phyloP scores from a whole-genome alignment of 768 basidiomycete species.

The Russula griseocarnosa region DNA sequence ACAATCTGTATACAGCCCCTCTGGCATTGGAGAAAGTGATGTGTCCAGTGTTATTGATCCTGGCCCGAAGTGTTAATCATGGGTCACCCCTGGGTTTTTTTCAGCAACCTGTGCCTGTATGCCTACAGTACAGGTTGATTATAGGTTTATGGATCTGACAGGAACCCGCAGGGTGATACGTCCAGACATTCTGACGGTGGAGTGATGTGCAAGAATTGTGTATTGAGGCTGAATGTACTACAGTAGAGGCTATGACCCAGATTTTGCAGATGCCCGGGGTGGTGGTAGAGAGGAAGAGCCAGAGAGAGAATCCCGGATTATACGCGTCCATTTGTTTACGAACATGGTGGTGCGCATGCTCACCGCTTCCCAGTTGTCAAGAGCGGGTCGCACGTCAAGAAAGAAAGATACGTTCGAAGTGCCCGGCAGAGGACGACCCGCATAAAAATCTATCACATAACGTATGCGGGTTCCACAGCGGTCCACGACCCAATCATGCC shows the following conservation, averaged over 20 bases:
- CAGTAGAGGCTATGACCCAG: constrained; percentile 6
- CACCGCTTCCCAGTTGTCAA: constrained; percentile 93
- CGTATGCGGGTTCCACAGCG: constrained; percentile 85
- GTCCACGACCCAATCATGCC: constrained; percentile 96
- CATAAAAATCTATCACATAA: constrained; percentile 98
- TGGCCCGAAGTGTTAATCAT: too few species aligned
- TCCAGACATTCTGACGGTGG: too few species aligned
- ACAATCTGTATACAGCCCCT: too few species aligned
- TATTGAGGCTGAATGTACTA: too few species aligned
- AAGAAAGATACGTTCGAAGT: constrained; percentile 74
- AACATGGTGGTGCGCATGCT: constrained; percentile 70
- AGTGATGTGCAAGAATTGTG: too few species aligned
- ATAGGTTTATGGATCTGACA: too few species aligned
- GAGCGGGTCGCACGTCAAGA: constrained; percentile 89
- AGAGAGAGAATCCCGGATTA: constrained; percentile 13
- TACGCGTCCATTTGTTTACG: constrained; percentile 40
- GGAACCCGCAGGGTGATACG: too few species aligned
- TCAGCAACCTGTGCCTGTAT: too few species aligned
- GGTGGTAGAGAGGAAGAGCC: constrained; percentile 27
- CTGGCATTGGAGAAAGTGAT: too few species aligned
- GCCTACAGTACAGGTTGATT: too few species aligned
- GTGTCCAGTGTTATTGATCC: too few species aligned
- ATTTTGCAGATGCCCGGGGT: constrained; percentile 13
- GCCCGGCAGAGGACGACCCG: constrained; percentile 55
- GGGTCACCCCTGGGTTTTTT: too few species aligned